A percentile compares a stretch with the other conserved stretches of the same genome.
These are phyloP conservation scores for Leishmania tarentolae DNA, from an alignment of 208 protist genomes.

Conservation along the genomic window DNA sequence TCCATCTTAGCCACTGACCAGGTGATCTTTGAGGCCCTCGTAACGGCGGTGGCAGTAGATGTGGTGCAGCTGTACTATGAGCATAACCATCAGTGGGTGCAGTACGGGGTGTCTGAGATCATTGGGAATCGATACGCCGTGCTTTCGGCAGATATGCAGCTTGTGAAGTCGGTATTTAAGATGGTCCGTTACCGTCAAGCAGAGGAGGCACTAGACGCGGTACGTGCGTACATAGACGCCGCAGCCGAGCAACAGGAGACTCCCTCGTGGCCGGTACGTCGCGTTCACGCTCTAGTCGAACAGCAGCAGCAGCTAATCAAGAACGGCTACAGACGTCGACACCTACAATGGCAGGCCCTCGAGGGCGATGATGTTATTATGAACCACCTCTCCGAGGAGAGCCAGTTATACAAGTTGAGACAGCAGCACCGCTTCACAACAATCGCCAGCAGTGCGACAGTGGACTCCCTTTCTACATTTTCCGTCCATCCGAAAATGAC, in stretches of 20 bases:
- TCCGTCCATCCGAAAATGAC: not conserved
- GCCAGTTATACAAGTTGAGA: not conserved
- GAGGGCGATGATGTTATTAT: slow-evolving; percentile 41
- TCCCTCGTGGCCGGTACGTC: slow-evolving; percentile 41
- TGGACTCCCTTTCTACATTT: not conserved
- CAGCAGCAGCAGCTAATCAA: slow-evolving; percentile 32
- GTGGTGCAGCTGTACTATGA: slow-evolving; percentile 43
- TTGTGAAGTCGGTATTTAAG: slow-evolving; percentile 44
- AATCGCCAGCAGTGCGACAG: slow-evolving; percentile 4
- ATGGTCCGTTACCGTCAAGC: slow-evolving; percentile 42
- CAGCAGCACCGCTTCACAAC: not conserved
- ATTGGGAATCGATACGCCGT: slow-evolving; percentile 20
- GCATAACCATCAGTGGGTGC: slow-evolving; percentile 24
- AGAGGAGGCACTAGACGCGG: slow-evolving; percentile 28
- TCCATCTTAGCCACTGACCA: slow-evolving; percentile 49
- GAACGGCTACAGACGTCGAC: slow-evolving; percentile 39
- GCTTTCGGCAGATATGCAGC: slow-evolving; percentile 22
- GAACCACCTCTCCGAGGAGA: slow-evolving; percentile 15
- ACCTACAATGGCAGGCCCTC: slow-evolving; percentile 36
- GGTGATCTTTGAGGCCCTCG: slow-evolving; percentile 38
- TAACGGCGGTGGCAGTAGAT: slow-evolving; percentile 46
- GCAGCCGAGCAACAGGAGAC: slow-evolving; percentile 2
- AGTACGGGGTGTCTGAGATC: slow-evolving; percentile 45
- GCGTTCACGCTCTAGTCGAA: slow-evolving; percentile 29
- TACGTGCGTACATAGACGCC: slow-evolving; percentile 25